Conservation (phyloP, 768 basidiomycete species). For the Ramaria sp. region DNA sequence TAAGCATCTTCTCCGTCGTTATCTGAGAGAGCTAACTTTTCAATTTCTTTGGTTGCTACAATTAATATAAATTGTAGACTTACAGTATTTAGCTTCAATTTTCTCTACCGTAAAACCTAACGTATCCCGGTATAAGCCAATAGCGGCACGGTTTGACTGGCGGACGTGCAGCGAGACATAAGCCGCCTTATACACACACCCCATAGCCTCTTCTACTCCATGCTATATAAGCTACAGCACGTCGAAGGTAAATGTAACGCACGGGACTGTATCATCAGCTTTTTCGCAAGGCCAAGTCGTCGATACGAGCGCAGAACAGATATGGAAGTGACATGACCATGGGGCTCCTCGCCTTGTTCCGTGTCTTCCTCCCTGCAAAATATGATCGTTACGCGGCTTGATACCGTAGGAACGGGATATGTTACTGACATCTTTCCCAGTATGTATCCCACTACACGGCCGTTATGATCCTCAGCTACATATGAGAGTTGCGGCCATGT, state of each 20-base stretch:
- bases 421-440: conserved; percentile 79
- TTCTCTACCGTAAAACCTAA: conserved; percentile 35
- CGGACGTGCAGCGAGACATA: conserved; percentile 35
- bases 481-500: conserved; percentile 93
- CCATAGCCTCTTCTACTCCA: conserved; percentile 33
- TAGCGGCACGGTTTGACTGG: conserved; percentile 36
- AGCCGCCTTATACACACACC: conserved; percentile 29
- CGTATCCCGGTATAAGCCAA: conserved; percentile 35
- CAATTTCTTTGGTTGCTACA: too few species aligned
- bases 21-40: conserved; percentile 34
- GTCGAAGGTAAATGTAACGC: not conserved
- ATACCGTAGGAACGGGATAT: too few species aligned
- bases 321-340: conserved; percentile 41
- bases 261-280: conserved; percentile 37
- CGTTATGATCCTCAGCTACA: conserved; percentile 84
- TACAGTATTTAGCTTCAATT: conserved; percentile 36
- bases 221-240: not conserved
- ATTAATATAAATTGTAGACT: not conserved
- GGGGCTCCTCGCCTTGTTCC: conserved; percentile 24
- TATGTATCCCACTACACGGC: conserved; percentile 88
- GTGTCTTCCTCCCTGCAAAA: conserved; percentile 24
- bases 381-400: too few species aligned
- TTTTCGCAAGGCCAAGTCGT: conserved; percentile 35
- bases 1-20: conserved; percentile 94
- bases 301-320: conserved; percentile 37